Base-by-base conservation (phyloP, 441 rosid species). In the Metrosideros polymorpha region DNA sequence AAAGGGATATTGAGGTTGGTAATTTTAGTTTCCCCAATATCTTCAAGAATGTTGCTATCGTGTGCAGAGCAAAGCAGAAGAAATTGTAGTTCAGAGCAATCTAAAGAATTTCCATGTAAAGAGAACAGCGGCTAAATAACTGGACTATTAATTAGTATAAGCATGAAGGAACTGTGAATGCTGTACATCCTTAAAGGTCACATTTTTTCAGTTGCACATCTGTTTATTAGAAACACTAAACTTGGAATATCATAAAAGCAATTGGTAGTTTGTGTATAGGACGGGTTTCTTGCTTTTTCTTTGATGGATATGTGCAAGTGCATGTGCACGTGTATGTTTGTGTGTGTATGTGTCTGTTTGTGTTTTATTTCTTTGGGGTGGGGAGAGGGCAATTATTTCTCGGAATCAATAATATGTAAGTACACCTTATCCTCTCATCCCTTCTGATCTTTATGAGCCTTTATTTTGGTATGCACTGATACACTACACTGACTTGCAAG, bases 1-100 rank as follows among this genome's bases (percentile, higher is more conserved):
- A 96, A 88, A 94, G 90, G 90, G 98, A 96, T 85, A 85, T 92
- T 18, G 97, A 97, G 94, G 96, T 94, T 82, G 43, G 87, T 83
- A 83, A 42, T 30, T 83, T 52, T 27, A 30, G 43, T 30, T n/a
- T 42, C n/a, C 61, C 84, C 49, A 53, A 50, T 30, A 50, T 71
- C 79, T 71, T 39, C 47, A 71, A 3, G 43, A 39, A 39, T 22
- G 47, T 71, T 71, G 27, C 79, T 43, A 39, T 71, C 15, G 27
- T 71, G 15, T 9, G 2, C 15, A 39, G n/a, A 10, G 49, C 79
- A 39, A 71, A 39, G 49, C 54, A 47, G 27, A 82, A 49, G 84
- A 82, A 52, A 49, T 52, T 6, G 35, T n/a, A 6, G 84, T n/a
- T 39, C 9, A 39, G 47, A 71, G n/a, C 79, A 39, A 71, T 71